Base-by-base conservation (phyloP, 192 early-diverging fungal genomes). In the Coemansia sp. region DNA sequence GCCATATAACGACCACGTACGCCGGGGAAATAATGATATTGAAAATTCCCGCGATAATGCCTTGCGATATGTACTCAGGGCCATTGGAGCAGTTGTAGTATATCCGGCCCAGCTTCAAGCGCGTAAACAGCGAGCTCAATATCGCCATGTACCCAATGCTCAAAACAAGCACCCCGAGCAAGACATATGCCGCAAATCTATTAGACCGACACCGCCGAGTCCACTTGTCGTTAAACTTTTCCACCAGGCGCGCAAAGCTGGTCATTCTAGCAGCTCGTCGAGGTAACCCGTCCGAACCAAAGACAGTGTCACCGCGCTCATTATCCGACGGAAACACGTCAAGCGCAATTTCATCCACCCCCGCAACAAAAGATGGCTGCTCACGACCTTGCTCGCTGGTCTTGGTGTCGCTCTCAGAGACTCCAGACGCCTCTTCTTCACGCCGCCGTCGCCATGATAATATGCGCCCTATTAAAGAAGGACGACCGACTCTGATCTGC, bases 51-150 rank as follows among this genome's bases (percentile, higher is more conserved):
- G 62, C 27, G 1, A 62, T 40, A 4, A 69, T 24, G 0, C 47
- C 41, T 22, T 64, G 65, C 30, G 75, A 65, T 13, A 72, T n/a
- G 60, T 59, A 68, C 52, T 53, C 62, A 0, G 18, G 9, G 4
- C 62, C 69, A 35, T 35, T 15, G 39, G 69, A 77, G 63, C 75
- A 77, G 66, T 77, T 77, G 59, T 77, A 77, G 67, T 63, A 41
- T 3, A 62, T 30, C 12, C 39, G 39, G 0, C 22, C 43, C 3
- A 77, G 43, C 35, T 67, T 77, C 16, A 77, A 34, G 5, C 50
- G 65, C 1, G 43, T 49, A 41, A 69, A 71, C 11, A 72, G 62
- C 9, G 70, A 39, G 20, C 69, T 77, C 35, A 70, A 37, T 12
- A 77, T 27, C 20, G 67, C 59, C 47, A 69, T n/a, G 43, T 69